These are phyloP conservation scores for Fomitopsis schrenkii DNA, from an alignment of 1,284 basidiomycete genomes.

Conservation along the genomic window DNA sequence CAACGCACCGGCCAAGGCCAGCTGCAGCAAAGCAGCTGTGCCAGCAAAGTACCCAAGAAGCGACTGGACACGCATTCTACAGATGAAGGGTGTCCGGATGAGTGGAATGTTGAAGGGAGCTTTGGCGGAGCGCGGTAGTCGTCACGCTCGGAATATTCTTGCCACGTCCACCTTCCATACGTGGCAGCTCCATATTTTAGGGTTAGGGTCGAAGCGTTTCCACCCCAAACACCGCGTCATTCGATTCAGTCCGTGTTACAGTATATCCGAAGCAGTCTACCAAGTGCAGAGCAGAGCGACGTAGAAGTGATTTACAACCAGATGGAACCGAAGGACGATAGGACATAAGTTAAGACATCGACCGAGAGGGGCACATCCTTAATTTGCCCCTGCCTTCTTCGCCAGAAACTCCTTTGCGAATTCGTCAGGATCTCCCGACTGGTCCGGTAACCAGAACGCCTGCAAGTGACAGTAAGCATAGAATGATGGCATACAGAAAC, in stretches of 20 bases:
- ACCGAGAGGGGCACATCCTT: not conserved
- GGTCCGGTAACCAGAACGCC: slow-evolving; percentile 84
- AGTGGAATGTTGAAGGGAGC: slow-evolving; percentile 8
- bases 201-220: not conserved
- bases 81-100: slow-evolving; percentile 14
- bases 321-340: not conserved
- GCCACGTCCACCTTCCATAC: slow-evolving; percentile 10
- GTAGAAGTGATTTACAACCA: not conserved
- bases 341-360: not conserved
- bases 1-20: slow-evolving; percentile 21
- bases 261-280: too few species aligned
- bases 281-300: too few species aligned
- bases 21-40: slow-evolving; percentile 21
- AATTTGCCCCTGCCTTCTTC: slow-evolving; percentile 21
- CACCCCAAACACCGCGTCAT: not conserved
- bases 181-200: not conserved
- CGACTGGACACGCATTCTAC: slow-evolving; percentile 26
- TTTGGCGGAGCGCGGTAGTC: not conserved
- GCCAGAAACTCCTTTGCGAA: slow-evolving; percentile 46
- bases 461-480: slow-evolving; percentile 27
- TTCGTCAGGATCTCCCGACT: slow-evolving; percentile 44
- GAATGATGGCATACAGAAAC: not conserved
- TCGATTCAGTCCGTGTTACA: too few species aligned
- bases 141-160: not conserved
- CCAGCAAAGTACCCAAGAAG: slow-evolving; percentile 23